Percentiles rank a stretch among this genome's conserved stretches.
Evolutionary conservation across 805 yeast genomes (phyloP).

Genomic region (Pichia pseudocactophila): DNA sequence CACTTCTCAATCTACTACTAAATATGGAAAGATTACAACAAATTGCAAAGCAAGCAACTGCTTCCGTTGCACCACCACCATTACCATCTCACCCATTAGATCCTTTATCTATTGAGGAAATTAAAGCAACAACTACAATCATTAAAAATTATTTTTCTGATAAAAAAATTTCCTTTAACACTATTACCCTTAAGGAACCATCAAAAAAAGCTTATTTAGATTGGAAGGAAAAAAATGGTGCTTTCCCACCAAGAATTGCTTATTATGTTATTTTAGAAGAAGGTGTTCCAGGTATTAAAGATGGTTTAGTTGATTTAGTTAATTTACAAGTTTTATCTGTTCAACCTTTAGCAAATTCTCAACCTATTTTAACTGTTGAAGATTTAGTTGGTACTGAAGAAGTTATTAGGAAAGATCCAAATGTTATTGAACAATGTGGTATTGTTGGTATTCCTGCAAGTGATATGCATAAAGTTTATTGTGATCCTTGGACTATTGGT

Average conservation of each 20-base stretch:
- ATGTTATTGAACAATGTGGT: conserved; percentile 63
- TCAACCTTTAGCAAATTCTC: conserved; percentile 48
- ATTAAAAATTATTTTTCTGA: conserved; percentile 42
- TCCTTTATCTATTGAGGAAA: conserved; percentile 59
- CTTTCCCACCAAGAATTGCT: conserved; percentile 61
- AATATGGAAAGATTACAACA: conserved; percentile 59
- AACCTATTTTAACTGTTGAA: conserved; percentile 66
- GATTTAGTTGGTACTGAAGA: conserved; percentile 58
- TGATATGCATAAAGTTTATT: conserved; percentile 52
- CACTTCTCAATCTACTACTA: background rate
- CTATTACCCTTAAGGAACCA: conserved; percentile 66
- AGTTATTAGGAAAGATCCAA: conserved; percentile 60
- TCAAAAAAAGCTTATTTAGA: conserved; percentile 50
- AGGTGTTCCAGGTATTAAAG: conserved; percentile 56
- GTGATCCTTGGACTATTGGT: conserved; percentile 63
- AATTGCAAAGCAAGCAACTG: conserved; percentile 52
- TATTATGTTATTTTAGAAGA: conserved; percentile 53
- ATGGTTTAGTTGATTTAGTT: conserved; percentile 58
- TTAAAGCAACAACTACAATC: conserved; percentile 45
- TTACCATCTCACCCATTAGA: conserved; percentile 60
- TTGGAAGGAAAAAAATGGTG: conserved; percentile 56
- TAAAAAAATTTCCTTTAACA: conserved; percentile 46
- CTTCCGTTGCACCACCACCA: conserved; percentile 45
- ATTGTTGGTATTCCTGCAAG: conserved; percentile 56
- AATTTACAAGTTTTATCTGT: conserved; percentile 38